Evolutionary conservation across 306 rosid species (phyloP), one percentile per base, ranked within the genome.

Genomic region (Begonia peltatifolia): DNA sequence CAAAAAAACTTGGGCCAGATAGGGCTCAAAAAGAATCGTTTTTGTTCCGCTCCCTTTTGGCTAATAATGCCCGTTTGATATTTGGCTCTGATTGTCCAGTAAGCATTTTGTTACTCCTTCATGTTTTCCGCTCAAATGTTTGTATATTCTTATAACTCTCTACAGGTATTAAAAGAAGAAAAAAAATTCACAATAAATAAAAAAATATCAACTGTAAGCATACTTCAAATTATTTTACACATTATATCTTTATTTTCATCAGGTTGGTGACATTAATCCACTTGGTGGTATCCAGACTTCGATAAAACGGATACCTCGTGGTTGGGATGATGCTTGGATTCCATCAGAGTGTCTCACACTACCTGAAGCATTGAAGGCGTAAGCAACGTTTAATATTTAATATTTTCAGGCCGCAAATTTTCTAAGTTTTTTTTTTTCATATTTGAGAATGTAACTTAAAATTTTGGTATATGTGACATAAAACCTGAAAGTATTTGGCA

Each of bases 11-110:
- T 59, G 96, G 94, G 71, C 20, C 58, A 48, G 79, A 81, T 53
- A 88, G 96, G 75, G 94, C 94, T 61, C 79, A 77, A 58, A 81
- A 56, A 51, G 93, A 59, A 47, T 81, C 94, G 10, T 88, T 75
- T 70, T 61, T 84, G 46, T 88, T 84, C 46, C 64, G 49, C 58
- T 79, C 93, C 38, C 86, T 88, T 46, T 52, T 81, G 55, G 62
- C 56, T 56, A 56, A 78, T 66, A 79, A 66, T 65, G 82, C 72
- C 42, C 65, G 42, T 12, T 62, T 88, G 66, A 76, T 82, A 47
- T 74, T 84, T 74, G 95, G 95, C 66, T 88, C 97, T 50, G 93
- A 84, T 68, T 84, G 92, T 82, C 95, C 95, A 6, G 93, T 84
- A 70, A 79, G 93, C 68, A 23, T 61, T 12, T 17, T 15, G 50